Conservation (phyloP, 2,329 filamentous ascomycete species). For the Ophiocordyceps camponoti-leonardi region DNA sequence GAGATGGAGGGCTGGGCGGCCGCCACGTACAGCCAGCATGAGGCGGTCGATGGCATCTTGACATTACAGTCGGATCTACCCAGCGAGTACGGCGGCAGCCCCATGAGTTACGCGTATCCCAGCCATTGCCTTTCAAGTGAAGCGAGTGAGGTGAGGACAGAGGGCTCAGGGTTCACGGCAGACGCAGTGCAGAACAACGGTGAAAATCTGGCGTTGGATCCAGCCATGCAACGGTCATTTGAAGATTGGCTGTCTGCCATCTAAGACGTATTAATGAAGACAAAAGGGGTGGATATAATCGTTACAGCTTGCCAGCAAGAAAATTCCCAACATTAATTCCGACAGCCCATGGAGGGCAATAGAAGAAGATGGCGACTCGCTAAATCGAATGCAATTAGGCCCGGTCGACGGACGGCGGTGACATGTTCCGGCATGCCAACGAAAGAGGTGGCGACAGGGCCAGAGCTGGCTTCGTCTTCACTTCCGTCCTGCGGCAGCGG, state of each 20-base stretch:
- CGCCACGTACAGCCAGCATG: not conserved
- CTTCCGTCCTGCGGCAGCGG: not conserved
- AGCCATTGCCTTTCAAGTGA: not conserved
- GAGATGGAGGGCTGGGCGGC: not conserved
- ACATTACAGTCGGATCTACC: not conserved
- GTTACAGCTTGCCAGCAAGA: constrained; percentile 2
- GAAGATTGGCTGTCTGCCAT: not conserved
- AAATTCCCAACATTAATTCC: not conserved
- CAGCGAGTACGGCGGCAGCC: not conserved
- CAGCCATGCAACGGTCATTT: not conserved
- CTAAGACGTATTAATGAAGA: not conserved
- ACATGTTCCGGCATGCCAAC: not conserved
- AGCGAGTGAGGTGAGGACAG: not conserved
- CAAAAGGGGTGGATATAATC: not conserved
- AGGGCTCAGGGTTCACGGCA: too few species aligned
- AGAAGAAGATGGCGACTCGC: not conserved
- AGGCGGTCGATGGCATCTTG: not conserved
- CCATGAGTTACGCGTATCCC: not conserved
- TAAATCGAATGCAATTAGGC: not conserved
- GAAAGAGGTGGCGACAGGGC: not conserved
- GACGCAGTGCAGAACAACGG: not conserved
- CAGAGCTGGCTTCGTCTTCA: not conserved
- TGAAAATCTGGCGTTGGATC: not conserved
- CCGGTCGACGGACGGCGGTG: not conserved
- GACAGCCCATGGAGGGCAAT: not conserved